Base-by-base conservation (phyloP, 2,329 filamentous ascomycete genomes). In the Arthrobotrys entomopaga region DNA sequence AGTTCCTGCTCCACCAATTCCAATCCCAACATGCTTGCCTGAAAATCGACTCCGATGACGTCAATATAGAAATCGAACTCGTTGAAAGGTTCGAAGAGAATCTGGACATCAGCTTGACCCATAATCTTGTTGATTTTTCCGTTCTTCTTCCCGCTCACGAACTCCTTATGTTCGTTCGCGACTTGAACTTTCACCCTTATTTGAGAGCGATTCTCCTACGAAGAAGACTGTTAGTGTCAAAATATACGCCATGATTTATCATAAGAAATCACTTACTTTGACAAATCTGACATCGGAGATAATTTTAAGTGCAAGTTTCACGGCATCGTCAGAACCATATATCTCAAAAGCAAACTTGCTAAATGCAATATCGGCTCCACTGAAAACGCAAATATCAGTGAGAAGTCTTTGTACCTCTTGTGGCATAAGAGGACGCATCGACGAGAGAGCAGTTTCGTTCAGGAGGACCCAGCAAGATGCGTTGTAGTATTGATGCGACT, bases 41-140 rank as follows among this genome's bases (percentile, higher is more conserved):
- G 93, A 81, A 97, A 98, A 78, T 91, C 91, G 65, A 89, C 89
- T 52, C 92, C 93, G 80, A 95, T 93, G 65, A 99, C 94, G 80
- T 99, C 95, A 77, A 99, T 99, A 82, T 98, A 97, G 85, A 99
- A 99, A 83, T 99, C 98, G 86, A 98, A 99, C 84, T 99, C 95
- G 82, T 97, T 97, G 85, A 98, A 99, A 76, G 93, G 93, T 81
- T 99, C 95, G 78, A 99, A 99, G 76, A 99, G 94, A 80, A 99
- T 98, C 83, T 99, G 95, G 11, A 99, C 95, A 79, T 96, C 97
- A 86, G 88, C 88, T 89, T 98, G 94, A 22, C 94, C 95, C 95
- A 99, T 99, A 80, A 99, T 99, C 86, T 99, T 99, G 86, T 99
- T 99, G 83, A 99, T 99, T 84, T 99, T 99, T 82, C 95, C 95